Percentiles rank a stretch among this genome's conserved stretches.
Evolutionary conservation across 441 rosid species (phyloP).

Genomic region (Flueggea neowawraea): DNA sequence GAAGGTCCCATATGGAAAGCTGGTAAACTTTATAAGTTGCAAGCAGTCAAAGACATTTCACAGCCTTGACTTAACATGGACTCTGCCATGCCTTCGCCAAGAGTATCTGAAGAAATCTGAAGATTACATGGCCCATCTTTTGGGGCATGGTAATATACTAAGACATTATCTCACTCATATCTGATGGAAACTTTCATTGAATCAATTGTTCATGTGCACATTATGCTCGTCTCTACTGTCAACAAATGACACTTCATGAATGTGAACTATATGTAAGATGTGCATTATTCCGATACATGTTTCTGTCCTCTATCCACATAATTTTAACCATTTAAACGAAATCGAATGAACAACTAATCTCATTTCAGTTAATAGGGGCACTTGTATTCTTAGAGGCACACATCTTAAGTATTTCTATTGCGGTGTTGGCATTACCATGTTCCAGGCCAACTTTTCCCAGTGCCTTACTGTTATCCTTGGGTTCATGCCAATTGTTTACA

Average conservation of each 20-base stretch:
- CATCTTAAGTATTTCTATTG: no score
- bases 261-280: background rate
- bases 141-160: conserved; percentile 78
- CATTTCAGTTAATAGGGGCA: no score
- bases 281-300: background rate
- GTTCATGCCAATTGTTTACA: no score
- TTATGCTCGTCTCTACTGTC: background rate
- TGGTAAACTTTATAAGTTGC: conserved; percentile 76
- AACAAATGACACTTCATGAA: no score
- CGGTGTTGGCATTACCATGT: no score
- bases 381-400: no score
- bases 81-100: conserved; percentile 84
- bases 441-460: no score
- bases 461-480: no score
- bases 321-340: no score
- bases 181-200: background rate
- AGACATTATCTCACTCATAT: conserved; percentile 7
- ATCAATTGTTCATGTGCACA: background rate
- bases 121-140: conserved; percentile 90
- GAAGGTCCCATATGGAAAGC: conserved; percentile 79
- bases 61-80: conserved; percentile 83
- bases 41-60: conserved; percentile 95
- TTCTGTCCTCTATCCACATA: no score
- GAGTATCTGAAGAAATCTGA: conserved; percentile 91
- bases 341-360: no score